Base-by-base conservation (phyloP, 106 monocot genomes). In the Dendrobium nobile region DNA sequence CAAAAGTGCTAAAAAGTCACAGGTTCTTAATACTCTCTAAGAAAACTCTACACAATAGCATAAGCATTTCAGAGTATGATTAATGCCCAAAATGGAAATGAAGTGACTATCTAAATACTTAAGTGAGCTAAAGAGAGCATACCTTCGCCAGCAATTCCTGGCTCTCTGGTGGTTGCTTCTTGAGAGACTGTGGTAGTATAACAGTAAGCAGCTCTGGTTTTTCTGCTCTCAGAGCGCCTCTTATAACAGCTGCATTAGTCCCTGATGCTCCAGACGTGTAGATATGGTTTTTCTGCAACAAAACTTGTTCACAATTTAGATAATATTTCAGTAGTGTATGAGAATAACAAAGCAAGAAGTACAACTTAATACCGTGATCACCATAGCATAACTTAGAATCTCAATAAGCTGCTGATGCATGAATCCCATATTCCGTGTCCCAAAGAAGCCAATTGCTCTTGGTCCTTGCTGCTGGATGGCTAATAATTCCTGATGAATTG, bases 401-500 rank as follows among this genome's bases (percentile, higher is more conserved):
- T 98, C 97, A 80, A 98, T 98, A 78, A 98, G 91, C 77, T 98
- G 94, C 70, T 98, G 97, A 83, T 95, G 97, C 97, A 98, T 98
- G 81, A 95, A 98, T 41, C 97, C 97, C 97, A 98, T 95, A 80
- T 98, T 98, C 41, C 97, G 89, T 67, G 97, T 98, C 73, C 97
- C 97, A 81, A 98, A 98, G 80, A 98, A 98, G n/a, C 97, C 97
- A 77, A 98, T 98, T 54, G 92, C 83, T 82, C 97, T 86, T 15
- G 97, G 92, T 47, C 97, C 97, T 85, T 94, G 90, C 81, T 98
- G 97, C 56, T 98, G 97, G 79, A 98, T 98, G 51, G 97, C 97
- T 80, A 98, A 77, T 78, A 98, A 67, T 78, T 98, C 97, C 97
- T 98, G 86, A 79, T 26, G 76, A 56, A 75, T 18, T 67, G 41